Evolutionary conservation across 805 yeast species (phyloP).

Genomic region (Candida qinlingensis): DNA sequence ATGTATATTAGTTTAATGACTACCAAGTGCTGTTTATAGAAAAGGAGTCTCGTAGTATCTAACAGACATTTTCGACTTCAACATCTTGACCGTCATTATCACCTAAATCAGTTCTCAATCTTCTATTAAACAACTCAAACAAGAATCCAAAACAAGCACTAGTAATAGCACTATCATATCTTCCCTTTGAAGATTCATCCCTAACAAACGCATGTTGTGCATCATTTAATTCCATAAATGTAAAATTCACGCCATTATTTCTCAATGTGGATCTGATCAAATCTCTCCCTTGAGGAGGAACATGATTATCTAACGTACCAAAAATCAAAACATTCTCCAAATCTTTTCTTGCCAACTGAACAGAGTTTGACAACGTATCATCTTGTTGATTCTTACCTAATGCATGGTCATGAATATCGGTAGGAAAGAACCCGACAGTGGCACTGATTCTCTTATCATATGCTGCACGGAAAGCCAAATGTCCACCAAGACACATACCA

Average conservation of each 20-base stretch:
- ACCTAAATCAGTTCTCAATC: slow-evolving; percentile 62
- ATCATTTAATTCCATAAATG: slow-evolving; percentile 68
- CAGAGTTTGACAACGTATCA: slow-evolving; percentile 55
- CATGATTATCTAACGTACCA: slow-evolving; percentile 77
- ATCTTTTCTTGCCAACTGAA: slow-evolving; percentile 44
- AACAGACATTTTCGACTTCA: slow-evolving; percentile 62
- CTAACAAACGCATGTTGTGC: slow-evolving; percentile 84
- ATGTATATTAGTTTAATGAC: neutral
- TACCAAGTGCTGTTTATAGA: neutral
- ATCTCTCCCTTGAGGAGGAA: slow-evolving; percentile 73
- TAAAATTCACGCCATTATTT: slow-evolving; percentile 53
- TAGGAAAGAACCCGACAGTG: slow-evolving; percentile 72
- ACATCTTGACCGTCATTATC: slow-evolving; percentile 47
- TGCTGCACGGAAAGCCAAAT: slow-evolving; percentile 68
- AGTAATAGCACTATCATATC: slow-evolving; percentile 77
- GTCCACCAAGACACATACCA: slow-evolving; percentile 88
- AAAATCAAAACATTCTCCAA: slow-evolving; percentile 63
- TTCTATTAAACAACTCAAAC: slow-evolving; percentile 65
- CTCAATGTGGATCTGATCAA: slow-evolving; percentile 58
- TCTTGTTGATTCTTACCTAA: slow-evolving; percentile 61
- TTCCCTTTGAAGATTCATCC: slow-evolving; percentile 74
- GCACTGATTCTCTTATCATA: slow-evolving; percentile 61
- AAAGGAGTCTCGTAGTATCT: slow-evolving; percentile 4
- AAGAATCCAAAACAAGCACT: slow-evolving; percentile 61
- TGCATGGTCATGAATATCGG: slow-evolving; percentile 68